Evolutionary conservation across 768 basidiomycete genomes (phyloP), one percentile per base, ranked within the genome.

Genomic region (Pulveroboletus sp.): DNA sequence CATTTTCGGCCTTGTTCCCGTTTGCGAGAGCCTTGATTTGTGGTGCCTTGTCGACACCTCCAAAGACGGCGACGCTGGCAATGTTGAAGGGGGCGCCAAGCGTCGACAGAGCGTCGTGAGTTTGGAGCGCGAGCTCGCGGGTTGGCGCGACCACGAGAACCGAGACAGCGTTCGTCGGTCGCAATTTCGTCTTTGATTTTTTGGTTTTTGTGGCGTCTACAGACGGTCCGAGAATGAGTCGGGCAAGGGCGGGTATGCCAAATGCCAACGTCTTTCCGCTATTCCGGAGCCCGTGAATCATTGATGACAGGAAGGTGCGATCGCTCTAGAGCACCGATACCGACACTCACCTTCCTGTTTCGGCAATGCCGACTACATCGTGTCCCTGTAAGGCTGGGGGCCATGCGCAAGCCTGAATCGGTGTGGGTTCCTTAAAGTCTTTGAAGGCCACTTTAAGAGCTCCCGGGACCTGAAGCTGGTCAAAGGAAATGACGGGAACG

Each of bases 251-350:
- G 11, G 96, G 96, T 35, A 98, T 82, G 34, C 93, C 94, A 63
- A 99, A 99, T 1, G 93, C 90, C 14, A 97, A 78, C 0, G 96
- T 99, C 73, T 99, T 99, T 13, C 96, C 96, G 62, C 90, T 91
- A 55, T 40, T 54, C 58, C 35, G 22, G 20, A 36, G 37, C 24
- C 1, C 16, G 43, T 55, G 20, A 56, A 31, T 26, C 9, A 24
- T 40, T 1, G 26, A 19, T 1, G 10, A 16, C 29, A 22, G 7
- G 19, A 12, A 7, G 6, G 20, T 32, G n/a, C 2, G 9, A 1
- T n/a, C 38, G 51, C 43, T 4, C 37, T 20, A 38, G 40, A 47
- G 50, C 27, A 31, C 35, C 24, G 32, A 43, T 19, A 51, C 22
- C 26, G 7, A 22, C 23, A 51, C 71, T 30, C 53, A 82, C 85